Evolutionary conservation across 2,329 filamentous ascomycete genomes (phyloP).

Genomic region (Epicoccum sorghinum): DNA sequence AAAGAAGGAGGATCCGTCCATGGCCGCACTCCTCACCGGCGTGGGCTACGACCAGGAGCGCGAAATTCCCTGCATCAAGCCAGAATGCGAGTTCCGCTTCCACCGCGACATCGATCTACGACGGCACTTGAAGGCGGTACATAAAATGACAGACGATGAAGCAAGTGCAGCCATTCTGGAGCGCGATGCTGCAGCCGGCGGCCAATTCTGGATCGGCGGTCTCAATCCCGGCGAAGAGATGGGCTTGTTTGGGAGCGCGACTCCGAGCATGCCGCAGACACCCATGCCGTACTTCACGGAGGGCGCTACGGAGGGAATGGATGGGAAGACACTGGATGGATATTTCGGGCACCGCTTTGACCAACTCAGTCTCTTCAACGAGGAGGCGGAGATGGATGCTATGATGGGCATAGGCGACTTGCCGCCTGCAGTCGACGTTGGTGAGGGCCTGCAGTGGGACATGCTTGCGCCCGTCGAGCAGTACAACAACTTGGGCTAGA

Average conservation of each 20-base stretch:
- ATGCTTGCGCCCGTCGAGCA: constrained; percentile 35
- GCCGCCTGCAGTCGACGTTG: constrained; percentile 27
- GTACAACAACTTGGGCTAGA: constrained; percentile 22
- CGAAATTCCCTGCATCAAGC: constrained; percentile 59
- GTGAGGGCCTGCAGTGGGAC: constrained; percentile 30
- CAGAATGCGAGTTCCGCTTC: constrained; percentile 61
- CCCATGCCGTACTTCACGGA: constrained; percentile 32
- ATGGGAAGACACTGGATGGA: constrained; percentile 5
- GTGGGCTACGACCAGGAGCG: constrained; percentile 58
- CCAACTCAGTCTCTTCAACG: constrained; percentile 24
- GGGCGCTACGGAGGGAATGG: constrained; percentile 1
- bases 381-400: constrained; percentile 33
- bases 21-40: constrained; percentile 60
- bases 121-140: constrained; percentile 58
- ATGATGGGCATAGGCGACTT: constrained; percentile 30
- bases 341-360: constrained; percentile 20
- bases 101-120: constrained; percentile 63
- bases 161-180: constrained; percentile 49
- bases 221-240: constrained; percentile 28
- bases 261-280: constrained; percentile 42
- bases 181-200: constrained; percentile 49
- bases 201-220: constrained; percentile 55
- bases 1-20: constrained; percentile 36
- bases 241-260: constrained; percentile 12
- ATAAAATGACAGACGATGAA: constrained; percentile 44